These are phyloP conservation scores for Cercospora zeina DNA, from an alignment of 2,329 filamentous ascomycete genomes.

Conservation along the genomic window DNA sequence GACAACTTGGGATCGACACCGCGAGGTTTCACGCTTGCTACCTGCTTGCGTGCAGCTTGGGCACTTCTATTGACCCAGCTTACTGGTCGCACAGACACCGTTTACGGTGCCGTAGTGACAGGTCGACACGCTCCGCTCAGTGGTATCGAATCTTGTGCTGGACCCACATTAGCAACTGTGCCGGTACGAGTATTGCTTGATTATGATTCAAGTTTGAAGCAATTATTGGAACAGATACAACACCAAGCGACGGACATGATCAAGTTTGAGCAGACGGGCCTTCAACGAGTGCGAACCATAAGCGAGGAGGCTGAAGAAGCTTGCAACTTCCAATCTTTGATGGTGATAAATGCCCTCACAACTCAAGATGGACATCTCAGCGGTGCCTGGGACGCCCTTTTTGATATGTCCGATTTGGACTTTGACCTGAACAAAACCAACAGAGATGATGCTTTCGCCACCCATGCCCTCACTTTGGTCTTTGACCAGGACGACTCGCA, in stretches of 20 bases:
- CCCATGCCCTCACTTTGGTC: slow-evolving; percentile 5
- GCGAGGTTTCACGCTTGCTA: slow-evolving; percentile 5
- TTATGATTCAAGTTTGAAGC: background rate
- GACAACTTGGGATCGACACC: background rate
- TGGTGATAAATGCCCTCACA: slow-evolving; percentile 53
- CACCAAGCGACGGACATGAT: slow-evolving; percentile 21
- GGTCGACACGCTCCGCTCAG: slow-evolving; percentile 18
- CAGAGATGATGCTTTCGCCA: slow-evolving; percentile 4
- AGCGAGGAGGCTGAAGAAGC: slow-evolving; percentile 37
- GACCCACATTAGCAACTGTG: slow-evolving; percentile 23
- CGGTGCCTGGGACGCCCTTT: background rate
- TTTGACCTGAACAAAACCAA: background rate
- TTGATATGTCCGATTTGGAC: background rate
- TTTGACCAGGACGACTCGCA: background rate
- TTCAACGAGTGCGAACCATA: slow-evolving; percentile 7
- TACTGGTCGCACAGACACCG: slow-evolving; percentile 12
- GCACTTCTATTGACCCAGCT: slow-evolving; percentile 16
- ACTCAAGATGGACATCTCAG: background rate
- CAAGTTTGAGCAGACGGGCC: slow-evolving; percentile 20
- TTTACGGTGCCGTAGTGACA: slow-evolving; percentile 17
- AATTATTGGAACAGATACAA: slow-evolving; percentile 15
- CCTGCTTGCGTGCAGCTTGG: slow-evolving; percentile 19
- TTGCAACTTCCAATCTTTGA: slow-evolving; percentile 57
- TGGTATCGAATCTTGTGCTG: slow-evolving; percentile 14
- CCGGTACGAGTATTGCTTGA: slow-evolving; percentile 15